Conservation (phyloP, 2,329 filamentous ascomycete species). For the Tolypocladium album region DNA sequence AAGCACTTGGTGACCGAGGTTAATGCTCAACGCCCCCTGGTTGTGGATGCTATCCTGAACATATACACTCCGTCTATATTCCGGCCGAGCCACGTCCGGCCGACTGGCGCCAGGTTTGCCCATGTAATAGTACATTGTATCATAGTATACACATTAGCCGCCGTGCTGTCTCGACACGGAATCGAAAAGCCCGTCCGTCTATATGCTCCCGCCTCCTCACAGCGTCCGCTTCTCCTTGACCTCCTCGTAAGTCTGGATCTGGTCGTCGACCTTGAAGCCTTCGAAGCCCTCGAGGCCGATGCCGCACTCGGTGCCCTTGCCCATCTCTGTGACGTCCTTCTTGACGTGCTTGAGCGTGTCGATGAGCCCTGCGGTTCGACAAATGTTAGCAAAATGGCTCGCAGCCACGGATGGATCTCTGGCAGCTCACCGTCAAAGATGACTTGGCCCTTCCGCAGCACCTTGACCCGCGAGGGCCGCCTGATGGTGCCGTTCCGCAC, state of each 20-base stretch:
- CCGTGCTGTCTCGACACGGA: neutral
- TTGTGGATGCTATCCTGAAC: neutral
- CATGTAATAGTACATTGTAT: neutral
- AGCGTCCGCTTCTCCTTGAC: conserved; percentile 56
- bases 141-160: neutral
- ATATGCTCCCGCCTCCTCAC: conserved; percentile 19
- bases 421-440: conserved; percentile 67
- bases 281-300: conserved; percentile 75
- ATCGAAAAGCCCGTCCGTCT: neutral
- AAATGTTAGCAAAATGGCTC: conserved; percentile 6
- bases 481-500: conserved; percentile 70
- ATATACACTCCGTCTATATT: neutral
- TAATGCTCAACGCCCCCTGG: neutral
- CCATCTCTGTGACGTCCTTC: conserved; percentile 82
- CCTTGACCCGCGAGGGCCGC: conserved; percentile 53
- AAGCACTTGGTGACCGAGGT: neutral
- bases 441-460: conserved; percentile 59
- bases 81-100: neutral
- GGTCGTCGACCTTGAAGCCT: conserved; percentile 69
- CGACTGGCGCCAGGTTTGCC: neutral
- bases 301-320: conserved; percentile 88
- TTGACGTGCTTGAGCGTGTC: conserved; percentile 82
- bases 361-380: conserved; percentile 50
- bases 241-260: conserved; percentile 81
- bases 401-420: neutral